These are phyloP conservation scores for Periconia digitata DNA, from an alignment of 2,329 filamentous ascomycete species.

Conservation along the genomic window DNA sequence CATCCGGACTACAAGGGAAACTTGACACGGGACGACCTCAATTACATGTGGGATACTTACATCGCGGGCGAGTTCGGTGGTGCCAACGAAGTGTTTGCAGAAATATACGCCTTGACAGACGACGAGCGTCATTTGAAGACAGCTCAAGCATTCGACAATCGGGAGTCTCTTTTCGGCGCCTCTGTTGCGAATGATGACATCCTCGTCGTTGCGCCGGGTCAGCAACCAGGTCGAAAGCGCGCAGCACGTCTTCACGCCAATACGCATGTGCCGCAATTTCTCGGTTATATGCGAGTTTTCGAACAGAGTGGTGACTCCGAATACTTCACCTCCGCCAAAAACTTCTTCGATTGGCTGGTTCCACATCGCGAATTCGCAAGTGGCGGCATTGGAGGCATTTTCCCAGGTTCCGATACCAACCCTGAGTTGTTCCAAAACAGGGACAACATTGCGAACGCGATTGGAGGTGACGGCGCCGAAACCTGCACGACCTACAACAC, in stretches of 20 bases:
- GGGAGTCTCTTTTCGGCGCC: constrained; percentile 15
- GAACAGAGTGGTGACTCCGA: constrained; percentile 13
- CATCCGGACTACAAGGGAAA: constrained; percentile 15
- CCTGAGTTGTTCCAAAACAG: constrained; percentile 65
- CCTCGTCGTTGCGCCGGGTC: constrained; percentile 11
- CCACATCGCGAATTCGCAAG: constrained; percentile 15
- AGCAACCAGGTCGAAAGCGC: constrained; percentile 11
- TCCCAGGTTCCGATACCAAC: constrained; percentile 64
- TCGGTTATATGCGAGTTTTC: constrained; percentile 15
- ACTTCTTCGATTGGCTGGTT: constrained; percentile 15
- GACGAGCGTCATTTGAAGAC: constrained; percentile 12
- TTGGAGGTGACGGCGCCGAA: constrained; percentile 52
- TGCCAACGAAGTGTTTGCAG: constrained; percentile 16
- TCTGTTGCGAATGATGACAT: constrained; percentile 13
- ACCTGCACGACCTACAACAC: constrained; percentile 18
- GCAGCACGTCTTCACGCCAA: constrained; percentile 14
- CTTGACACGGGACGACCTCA: constrained; percentile 16
- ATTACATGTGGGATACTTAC: constrained; percentile 19
- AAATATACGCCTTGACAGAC: constrained; percentile 14
- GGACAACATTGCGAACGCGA: constrained; percentile 87
- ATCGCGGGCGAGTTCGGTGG: constrained; percentile 18
- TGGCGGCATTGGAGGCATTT: constrained; percentile 14
- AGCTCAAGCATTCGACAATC: constrained; percentile 14
- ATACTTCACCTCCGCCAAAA: constrained; percentile 15
- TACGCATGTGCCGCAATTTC: constrained; percentile 15